Conservation (phyloP, 1,139 yeast genomes). For the Saccharomyces hybrid region DNA sequence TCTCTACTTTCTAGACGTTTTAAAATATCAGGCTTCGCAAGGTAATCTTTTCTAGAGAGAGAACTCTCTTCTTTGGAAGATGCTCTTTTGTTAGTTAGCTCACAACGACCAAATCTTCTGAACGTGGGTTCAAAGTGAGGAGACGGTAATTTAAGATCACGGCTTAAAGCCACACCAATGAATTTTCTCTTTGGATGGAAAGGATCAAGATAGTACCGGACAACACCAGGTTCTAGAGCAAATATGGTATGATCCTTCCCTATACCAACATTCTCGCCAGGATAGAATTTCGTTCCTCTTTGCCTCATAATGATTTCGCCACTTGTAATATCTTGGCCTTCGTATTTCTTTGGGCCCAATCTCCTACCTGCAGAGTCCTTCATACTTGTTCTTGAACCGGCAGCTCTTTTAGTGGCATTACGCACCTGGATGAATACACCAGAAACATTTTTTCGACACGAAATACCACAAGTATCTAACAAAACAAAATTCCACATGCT, state of each 20-base stretch:
- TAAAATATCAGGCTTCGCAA: constrained; percentile 47
- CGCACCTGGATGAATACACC: constrained; percentile 48
- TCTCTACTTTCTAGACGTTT: constrained; percentile 37
- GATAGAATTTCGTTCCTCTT: constrained; percentile 93
- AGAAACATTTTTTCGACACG: constrained; percentile 6
- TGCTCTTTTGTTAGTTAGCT: constrained; percentile 43
- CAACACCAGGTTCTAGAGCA: constrained; percentile 90
- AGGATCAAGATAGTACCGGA: constrained; percentile 89
- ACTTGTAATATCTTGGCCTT: constrained; percentile 51
- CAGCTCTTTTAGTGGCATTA: constrained; percentile 87
- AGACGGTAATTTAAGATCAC: constrained; percentile 63
- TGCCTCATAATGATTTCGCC: constrained; percentile 92
- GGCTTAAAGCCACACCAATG: constrained; percentile 75
- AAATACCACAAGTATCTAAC: neutral
- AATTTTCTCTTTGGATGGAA: constrained; percentile 90
- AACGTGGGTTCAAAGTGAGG: constrained; percentile 83
- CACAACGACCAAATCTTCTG: constrained; percentile 73
- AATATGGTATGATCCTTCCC: constrained; percentile 92
- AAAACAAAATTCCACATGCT: neutral
- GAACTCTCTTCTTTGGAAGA: constrained; percentile 21
- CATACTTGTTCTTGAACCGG: constrained; percentile 89
- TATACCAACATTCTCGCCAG: constrained; percentile 86
- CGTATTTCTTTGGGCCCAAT: constrained; percentile 83
- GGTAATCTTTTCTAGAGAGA: constrained; percentile 42
- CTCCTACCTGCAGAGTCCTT: constrained; percentile 95